phyloP scores from a whole-genome alignment of 352 stramenopile genomes.

The Pythium insidiosum region DNA sequence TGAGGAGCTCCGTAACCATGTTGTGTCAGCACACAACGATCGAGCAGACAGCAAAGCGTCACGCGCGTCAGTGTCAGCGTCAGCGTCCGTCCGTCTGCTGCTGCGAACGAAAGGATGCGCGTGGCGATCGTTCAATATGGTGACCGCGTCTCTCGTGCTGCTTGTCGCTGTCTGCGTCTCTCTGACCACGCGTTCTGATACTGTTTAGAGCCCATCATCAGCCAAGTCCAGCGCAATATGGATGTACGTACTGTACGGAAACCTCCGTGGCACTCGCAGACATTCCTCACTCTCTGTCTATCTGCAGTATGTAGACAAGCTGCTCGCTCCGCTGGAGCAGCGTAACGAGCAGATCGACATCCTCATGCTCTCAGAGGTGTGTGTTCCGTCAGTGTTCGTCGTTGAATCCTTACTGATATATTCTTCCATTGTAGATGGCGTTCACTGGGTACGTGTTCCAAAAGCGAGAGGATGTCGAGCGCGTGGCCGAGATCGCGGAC shows the following conservation, averaged over 20 bases:
- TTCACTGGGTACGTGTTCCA: constrained; percentile 81
- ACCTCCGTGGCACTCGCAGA: neutral
- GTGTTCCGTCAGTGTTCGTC: neutral
- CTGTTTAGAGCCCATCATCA: constrained; percentile 69
- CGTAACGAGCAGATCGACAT: constrained; percentile 53
- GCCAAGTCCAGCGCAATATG: constrained; percentile 63
- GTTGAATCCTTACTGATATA: no score
- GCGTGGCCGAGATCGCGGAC: constrained; percentile 51
- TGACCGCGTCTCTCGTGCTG: constrained; percentile 13
- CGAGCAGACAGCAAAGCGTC: neutral
- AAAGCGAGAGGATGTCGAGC: constrained; percentile 36
- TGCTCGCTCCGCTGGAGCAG: constrained; percentile 40
- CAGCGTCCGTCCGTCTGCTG: no score
- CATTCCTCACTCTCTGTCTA: neutral
- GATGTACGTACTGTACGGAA: constrained; percentile 19
- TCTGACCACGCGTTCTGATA: no score
- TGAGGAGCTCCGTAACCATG: no score
- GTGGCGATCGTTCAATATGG: constrained; percentile 78
- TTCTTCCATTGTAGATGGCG: constrained; percentile 50
- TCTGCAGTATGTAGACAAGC: constrained; percentile 44
- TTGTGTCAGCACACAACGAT: no score
- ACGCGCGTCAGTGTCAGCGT: neutral
- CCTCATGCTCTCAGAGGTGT: constrained; percentile 74
- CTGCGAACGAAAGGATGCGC: no score
- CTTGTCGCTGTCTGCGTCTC: neutral